A percentile compares a stretch with the other conserved stretches of the same genome.
phyloP scores from a whole-genome alignment of 148 eudicot species.

The Vaccinium corymbosum region DNA sequence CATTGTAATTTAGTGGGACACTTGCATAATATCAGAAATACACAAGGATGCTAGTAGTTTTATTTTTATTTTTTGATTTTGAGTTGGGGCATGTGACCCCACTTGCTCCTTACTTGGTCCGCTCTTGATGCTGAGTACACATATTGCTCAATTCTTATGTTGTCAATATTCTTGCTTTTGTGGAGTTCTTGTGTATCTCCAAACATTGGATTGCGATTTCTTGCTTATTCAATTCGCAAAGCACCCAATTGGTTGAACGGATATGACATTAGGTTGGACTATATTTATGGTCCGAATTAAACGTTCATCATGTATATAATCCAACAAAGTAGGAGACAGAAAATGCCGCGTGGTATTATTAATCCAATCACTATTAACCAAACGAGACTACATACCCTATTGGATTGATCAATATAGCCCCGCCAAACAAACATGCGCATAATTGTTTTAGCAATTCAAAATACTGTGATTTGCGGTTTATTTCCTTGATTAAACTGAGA shows the following conservation, averaged over 20 bases:
- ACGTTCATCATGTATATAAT: background rate
- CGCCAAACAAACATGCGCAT: background rate
- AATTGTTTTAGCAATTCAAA: background rate
- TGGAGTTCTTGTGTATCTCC: background rate
- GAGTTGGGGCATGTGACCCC: too few species aligned
- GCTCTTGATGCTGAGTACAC: too few species aligned
- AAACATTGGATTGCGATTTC: background rate
- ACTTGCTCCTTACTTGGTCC: too few species aligned
- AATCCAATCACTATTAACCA: background rate
- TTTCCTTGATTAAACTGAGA: background rate
- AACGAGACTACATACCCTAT: background rate
- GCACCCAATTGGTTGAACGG: too few species aligned
- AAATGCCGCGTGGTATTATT: background rate
- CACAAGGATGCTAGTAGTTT: too few species aligned
- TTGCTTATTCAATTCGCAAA: too few species aligned
- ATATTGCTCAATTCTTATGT: background rate
- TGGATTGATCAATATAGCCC: background rate
- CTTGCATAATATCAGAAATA: too few species aligned
- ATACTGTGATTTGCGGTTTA: background rate
- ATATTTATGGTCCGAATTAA: background rate
- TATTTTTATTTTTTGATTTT: too few species aligned
- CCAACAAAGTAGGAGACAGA: background rate
- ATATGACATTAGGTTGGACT: too few species aligned
- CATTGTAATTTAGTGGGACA: too few species aligned
- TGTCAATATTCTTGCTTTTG: background rate